Conservation (phyloP, 441 rosid species). For the Codiaeum variegatum region DNA sequence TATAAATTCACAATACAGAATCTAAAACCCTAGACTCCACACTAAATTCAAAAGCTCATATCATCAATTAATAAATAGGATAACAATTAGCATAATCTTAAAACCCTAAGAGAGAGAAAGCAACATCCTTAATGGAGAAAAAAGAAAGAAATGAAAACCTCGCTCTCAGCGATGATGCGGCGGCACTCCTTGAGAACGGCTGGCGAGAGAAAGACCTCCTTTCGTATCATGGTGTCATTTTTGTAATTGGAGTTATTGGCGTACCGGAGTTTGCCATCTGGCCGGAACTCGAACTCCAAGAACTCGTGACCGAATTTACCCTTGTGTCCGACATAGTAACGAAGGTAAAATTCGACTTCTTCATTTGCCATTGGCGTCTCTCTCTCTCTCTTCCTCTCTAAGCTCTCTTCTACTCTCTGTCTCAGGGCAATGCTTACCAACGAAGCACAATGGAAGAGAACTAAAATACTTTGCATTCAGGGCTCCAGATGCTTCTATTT, state of each 20-base stretch:
- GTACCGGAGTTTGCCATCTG: slow-evolving; percentile 91
- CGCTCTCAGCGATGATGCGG: slow-evolving; percentile 90
- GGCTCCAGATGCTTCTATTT: background rate
- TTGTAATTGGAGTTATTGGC: slow-evolving; percentile 98
- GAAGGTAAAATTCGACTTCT: slow-evolving; percentile 76
- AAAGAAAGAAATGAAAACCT: slow-evolving; percentile 30
- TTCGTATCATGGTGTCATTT: slow-evolving; percentile 96
- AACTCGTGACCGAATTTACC: slow-evolving; percentile 98
- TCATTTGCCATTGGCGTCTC: slow-evolving; percentile 24
- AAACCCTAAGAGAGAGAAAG: slow-evolving; percentile 9
- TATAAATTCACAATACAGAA: background rate
- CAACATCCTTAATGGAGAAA: background rate
- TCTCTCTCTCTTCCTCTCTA: background rate
- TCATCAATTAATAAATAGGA: background rate
- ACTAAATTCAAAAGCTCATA: background rate
- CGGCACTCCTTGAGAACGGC: slow-evolving; percentile 82
- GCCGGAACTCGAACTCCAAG: slow-evolving; percentile 91
- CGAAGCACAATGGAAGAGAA: background rate
- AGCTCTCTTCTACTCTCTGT: background rate
- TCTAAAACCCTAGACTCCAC: background rate
- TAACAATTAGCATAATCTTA: background rate
- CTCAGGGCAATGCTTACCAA: background rate
- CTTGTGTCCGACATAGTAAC: slow-evolving; percentile 96
- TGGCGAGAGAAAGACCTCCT: slow-evolving; percentile 88
- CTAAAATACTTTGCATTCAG: background rate